Evolutionary conservation across 2,329 filamentous ascomycete species (phyloP).

Genomic region (Colletotrichum zoysiae): DNA sequence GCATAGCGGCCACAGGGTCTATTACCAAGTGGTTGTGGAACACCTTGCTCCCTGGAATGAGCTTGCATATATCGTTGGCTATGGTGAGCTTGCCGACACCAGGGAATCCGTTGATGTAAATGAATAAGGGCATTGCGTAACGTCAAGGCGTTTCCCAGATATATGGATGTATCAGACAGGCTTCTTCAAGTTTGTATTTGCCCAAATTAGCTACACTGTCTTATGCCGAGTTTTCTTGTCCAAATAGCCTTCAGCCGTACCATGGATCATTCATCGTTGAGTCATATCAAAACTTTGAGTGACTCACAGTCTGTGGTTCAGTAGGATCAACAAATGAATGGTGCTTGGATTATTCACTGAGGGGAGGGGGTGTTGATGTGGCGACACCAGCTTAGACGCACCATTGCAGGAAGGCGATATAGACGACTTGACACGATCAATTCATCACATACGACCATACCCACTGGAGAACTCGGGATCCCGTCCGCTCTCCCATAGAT

Average conservation of each 20-base stretch:
- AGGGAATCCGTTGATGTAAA: slow-evolving; percentile 52
- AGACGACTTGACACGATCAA: too few relatives aligned
- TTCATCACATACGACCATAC: neutral
- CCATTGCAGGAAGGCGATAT: too few relatives aligned
- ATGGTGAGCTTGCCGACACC: slow-evolving; percentile 50
- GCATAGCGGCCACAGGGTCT: slow-evolving; percentile 45
- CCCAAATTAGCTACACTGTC: neutral
- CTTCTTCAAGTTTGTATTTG: neutral
- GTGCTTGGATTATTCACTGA: too few relatives aligned
- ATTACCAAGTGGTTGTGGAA: slow-evolving; percentile 50
- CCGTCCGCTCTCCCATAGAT: too few relatives aligned
- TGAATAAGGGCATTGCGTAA: slow-evolving; percentile 33
- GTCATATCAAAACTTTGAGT: neutral
- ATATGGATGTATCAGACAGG: too few relatives aligned
- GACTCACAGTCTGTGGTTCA: neutral
- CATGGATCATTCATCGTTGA: neutral
- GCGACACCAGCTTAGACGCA: too few relatives aligned
- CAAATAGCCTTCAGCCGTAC: neutral
- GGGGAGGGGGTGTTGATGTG: too few relatives aligned
- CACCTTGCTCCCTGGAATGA: slow-evolving; percentile 45
- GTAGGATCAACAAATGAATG: neutral
- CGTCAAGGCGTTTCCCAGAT: neutral
- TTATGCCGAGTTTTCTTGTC: too few relatives aligned
- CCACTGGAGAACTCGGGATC: neutral
- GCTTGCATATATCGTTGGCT: slow-evolving; percentile 47